Percentiles rank a stretch among this genome's conserved stretches.
These are phyloP conservation scores for Leptodontidium sp. DNA, from an alignment of 2,329 filamentous ascomycete species.

Conservation along the genomic window DNA sequence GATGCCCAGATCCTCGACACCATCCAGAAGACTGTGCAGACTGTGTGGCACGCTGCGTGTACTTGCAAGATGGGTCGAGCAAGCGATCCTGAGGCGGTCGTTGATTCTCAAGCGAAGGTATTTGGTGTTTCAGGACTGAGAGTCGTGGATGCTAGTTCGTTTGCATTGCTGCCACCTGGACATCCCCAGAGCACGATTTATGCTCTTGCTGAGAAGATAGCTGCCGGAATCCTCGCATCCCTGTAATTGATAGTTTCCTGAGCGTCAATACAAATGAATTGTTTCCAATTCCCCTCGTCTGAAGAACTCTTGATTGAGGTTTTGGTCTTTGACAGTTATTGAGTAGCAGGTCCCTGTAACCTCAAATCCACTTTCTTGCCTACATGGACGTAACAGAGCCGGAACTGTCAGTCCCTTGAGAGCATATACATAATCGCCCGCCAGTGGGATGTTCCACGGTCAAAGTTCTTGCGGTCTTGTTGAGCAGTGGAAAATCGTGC, in stretches of 20 bases:
- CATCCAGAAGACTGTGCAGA: conserved; percentile 42
- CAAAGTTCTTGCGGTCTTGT: no score
- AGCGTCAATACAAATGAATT: background rate
- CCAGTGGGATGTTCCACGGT: background rate
- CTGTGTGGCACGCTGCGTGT: conserved; percentile 60
- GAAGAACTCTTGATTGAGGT: background rate
- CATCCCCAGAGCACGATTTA: conserved; percentile 53
- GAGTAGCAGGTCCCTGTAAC: background rate
- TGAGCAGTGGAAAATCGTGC: background rate
- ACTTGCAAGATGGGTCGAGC: conserved; percentile 64
- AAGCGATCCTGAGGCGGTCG: conserved; percentile 48
- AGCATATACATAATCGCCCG: background rate
- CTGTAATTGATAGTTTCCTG: background rate
- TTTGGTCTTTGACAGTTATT: background rate
- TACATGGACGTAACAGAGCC: background rate
- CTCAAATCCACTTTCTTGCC: background rate
- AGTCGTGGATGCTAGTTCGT: conserved; percentile 40
- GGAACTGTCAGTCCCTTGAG: background rate
- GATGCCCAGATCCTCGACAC: conserved; percentile 38
- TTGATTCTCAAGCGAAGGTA: conserved; percentile 39
- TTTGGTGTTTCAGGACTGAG: conserved; percentile 36
- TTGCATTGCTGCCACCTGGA: conserved; percentile 48
- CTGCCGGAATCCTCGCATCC: conserved; percentile 26
- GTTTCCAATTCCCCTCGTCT: background rate
- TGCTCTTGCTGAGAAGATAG: conserved; percentile 54